Evolutionary conservation across 192 early-diverging fungal species (phyloP).

Genomic region (Jimgerdemannia lactiflua): DNA sequence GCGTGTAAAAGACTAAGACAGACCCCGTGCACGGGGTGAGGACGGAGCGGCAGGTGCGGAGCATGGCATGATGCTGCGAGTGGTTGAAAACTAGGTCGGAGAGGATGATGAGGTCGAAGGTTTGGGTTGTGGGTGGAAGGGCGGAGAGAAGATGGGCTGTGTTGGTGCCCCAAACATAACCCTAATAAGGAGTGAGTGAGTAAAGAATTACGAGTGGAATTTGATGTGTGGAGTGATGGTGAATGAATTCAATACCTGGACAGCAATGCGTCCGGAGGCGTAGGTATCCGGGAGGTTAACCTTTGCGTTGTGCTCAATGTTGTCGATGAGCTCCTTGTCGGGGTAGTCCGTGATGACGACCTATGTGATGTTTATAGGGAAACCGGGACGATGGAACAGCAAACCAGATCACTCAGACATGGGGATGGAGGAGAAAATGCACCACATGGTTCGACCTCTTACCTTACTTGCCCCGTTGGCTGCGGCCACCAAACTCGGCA

Average conservation of each 20-base stretch:
- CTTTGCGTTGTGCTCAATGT: constrained; percentile 69
- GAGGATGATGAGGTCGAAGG: constrained; percentile 80
- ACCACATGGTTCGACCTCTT: not conserved
- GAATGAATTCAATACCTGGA: constrained; percentile 2
- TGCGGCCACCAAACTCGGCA: constrained; percentile 72
- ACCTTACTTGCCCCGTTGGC: constrained; percentile 66
- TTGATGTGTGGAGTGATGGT: not conserved
- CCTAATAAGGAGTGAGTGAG: constrained; percentile 37
- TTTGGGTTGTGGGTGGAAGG: constrained; percentile 9
- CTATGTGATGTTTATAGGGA: not conserved
- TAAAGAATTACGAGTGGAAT: constrained; percentile 10
- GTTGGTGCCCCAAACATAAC: constrained; percentile 72
- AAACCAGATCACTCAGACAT: too few relatives aligned
- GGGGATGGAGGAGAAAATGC: too few relatives aligned
- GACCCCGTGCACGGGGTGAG: constrained; percentile 57
- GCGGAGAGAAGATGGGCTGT: constrained; percentile 21
- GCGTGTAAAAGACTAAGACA: constrained; percentile 78
- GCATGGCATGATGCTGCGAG: constrained; percentile 75
- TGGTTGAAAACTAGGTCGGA: constrained; percentile 90
- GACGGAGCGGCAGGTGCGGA: constrained; percentile 62
- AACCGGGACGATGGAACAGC: too few relatives aligned
- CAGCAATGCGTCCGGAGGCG: constrained; percentile 3
- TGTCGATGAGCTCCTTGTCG: constrained; percentile 71
- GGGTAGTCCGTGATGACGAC: constrained; percentile 77
- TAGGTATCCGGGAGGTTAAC: constrained; percentile 40